Evolutionary conservation across 306 rosid species (phyloP).

Genomic region (Cucurbita pepo): DNA sequence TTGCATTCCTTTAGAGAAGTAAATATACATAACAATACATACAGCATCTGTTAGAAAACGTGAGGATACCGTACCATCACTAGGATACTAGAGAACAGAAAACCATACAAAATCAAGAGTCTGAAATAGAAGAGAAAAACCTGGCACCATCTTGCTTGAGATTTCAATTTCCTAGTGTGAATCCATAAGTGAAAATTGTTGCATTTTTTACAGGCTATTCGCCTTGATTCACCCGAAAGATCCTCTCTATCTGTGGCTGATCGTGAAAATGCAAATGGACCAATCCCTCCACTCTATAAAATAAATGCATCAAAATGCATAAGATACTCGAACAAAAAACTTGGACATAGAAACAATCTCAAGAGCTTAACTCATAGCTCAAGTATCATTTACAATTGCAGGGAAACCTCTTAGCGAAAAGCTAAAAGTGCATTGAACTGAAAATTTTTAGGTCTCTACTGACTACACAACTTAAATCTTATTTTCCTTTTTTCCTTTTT

Average conservation of each 20-base stretch:
- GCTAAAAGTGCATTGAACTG: neutral
- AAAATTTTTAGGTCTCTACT: neutral
- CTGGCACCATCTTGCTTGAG: conserved; percentile 98
- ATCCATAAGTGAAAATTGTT: conserved; percentile 68
- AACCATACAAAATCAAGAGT: neutral
- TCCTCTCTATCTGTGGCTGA: conserved; percentile 66
- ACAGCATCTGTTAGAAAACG: neutral
- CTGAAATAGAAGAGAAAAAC: conserved; percentile 22
- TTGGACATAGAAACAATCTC: neutral
- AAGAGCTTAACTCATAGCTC: neutral
- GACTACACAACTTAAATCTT: neutral
- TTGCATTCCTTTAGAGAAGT: conserved; percentile 63
- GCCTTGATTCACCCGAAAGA: conserved; percentile 59
- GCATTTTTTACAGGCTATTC: conserved; percentile 80
- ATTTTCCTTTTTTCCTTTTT: neutral
- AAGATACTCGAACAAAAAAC: neutral
- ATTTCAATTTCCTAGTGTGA: conserved; percentile 64
- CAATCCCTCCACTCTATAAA: conserved; percentile 58
- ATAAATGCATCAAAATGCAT: conserved; percentile 24
- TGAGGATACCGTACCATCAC: neutral
- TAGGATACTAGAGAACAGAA: neutral
- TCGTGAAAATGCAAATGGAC: conserved; percentile 45
- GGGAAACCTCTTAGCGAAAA: neutral
- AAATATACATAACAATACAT: conserved; percentile 13
- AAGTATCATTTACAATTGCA: neutral